Conservation (phyloP, 169 alveolate species). For the Eimeria maxima region DNA sequence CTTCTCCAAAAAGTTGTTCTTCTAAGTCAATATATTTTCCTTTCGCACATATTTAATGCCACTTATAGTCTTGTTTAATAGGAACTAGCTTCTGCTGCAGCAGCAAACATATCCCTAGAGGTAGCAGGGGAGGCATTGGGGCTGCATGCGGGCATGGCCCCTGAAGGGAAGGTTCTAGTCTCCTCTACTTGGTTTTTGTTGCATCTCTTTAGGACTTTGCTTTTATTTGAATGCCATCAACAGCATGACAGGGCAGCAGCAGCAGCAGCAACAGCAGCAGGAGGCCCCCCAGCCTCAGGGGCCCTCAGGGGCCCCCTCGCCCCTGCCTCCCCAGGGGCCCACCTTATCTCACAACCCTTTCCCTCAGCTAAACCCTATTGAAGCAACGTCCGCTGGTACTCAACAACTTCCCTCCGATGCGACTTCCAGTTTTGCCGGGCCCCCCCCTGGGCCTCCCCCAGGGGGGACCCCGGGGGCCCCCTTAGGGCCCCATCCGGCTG, state of each 20-base stretch:
- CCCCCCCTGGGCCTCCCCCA: background rate
- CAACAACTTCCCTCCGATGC: background rate
- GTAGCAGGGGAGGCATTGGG: too few relatives aligned
- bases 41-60: too few relatives aligned
- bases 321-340: background rate
- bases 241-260: background rate
- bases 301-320: conserved; percentile 11
- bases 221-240: background rate
- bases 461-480: conserved; percentile 16
- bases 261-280: background rate
- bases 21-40: too few relatives aligned
- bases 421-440: background rate
- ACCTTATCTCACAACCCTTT: background rate
- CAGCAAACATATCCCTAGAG: too few relatives aligned
- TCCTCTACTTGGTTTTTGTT: background rate
- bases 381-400: background rate
- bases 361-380: background rate
- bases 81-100: too few relatives aligned
- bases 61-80: too few relatives aligned
- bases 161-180: background rate
- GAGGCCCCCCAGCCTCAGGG: conserved; percentile 1
- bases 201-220: too few relatives aligned
- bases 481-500: background rate
- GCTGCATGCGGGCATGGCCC: background rate
- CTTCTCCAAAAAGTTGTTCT: too few relatives aligned